Percentiles rank a stretch among this genome's conserved stretches.
These are phyloP conservation scores for Boletus subparvulus DNA, from an alignment of 768 basidiomycete genomes.

Conservation along the genomic window DNA sequence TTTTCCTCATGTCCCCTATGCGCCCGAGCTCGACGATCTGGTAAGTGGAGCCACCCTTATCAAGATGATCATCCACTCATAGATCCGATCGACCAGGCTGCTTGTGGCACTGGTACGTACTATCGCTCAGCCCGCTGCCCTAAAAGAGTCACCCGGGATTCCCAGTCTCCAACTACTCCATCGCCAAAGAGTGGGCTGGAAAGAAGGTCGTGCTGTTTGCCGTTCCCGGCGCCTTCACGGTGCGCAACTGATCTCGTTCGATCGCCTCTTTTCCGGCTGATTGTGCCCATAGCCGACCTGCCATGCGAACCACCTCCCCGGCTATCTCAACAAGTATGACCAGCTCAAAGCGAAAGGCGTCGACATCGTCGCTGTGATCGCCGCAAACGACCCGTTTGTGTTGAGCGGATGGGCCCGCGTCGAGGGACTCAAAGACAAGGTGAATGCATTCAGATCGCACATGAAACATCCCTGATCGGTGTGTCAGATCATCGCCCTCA, in stretches of 20 bases:
- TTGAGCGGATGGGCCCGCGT: conserved; percentile 62
- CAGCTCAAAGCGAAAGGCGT: conserved; percentile 55
- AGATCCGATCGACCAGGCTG: conserved; percentile 39
- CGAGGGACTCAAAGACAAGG: conserved; percentile 67
- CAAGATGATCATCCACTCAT: conserved; percentile 7
- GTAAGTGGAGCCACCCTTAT: conserved; percentile 36
- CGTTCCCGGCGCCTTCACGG: conserved; percentile 82
- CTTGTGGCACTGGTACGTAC: conserved; percentile 65
- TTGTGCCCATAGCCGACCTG: conserved; percentile 36
- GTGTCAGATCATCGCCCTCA: conserved; percentile 55
- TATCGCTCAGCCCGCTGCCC: neutral
- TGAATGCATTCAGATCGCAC: conserved; percentile 32
- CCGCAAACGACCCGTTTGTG: conserved; percentile 61
- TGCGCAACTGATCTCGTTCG: conserved; percentile 32
- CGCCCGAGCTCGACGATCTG: conserved; percentile 59
- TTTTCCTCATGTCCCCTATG: conserved; percentile 59
- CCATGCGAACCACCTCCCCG: conserved; percentile 45
- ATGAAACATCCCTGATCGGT: neutral
- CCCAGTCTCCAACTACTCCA: conserved; percentile 53
- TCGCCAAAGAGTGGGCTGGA: conserved; percentile 64
- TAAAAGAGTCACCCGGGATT: neutral
- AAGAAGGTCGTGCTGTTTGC: conserved; percentile 80
- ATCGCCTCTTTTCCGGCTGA: neutral
- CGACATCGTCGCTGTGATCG: conserved; percentile 50
- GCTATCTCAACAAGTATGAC: conserved; percentile 45